Percentiles rank a stretch among this genome's conserved stretches.
These are phyloP conservation scores for Phylloporus arenicola DNA, from an alignment of 768 basidiomycete genomes.

Conservation along the genomic window DNA sequence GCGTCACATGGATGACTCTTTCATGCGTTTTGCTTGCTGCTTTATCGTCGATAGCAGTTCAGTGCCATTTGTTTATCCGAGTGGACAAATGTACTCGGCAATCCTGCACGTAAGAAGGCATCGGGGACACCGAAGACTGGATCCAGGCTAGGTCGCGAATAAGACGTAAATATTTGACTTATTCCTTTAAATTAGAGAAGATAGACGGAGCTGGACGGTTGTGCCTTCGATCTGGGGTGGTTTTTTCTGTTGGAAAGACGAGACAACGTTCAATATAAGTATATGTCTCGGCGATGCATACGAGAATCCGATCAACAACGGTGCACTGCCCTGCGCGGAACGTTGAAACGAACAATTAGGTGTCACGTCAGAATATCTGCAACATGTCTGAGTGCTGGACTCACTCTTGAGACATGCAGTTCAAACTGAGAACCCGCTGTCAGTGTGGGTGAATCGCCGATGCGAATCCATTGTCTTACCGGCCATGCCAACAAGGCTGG, in stretches of 20 bases:
- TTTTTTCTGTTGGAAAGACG: too few relatives aligned
- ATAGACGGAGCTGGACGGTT: too few relatives aligned
- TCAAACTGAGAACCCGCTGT: conserved; percentile 3
- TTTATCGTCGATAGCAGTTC: not conserved
- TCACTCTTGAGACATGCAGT: not conserved
- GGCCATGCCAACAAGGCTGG: conserved; percentile 18
- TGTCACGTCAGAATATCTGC: conserved; percentile 4
- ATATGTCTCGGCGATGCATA: not conserved
- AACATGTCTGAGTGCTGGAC: not conserved
- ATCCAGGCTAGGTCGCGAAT: not conserved
- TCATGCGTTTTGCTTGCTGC: too few relatives aligned
- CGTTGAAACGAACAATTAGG: conserved; percentile 5
- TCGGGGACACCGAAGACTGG: not conserved
- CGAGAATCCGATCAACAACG: not conserved
- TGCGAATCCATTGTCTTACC: conserved; percentile 16
- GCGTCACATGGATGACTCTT: conserved; percentile 14
- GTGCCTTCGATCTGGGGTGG: too few relatives aligned
- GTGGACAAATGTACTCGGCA: not conserved
- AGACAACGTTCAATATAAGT: too few relatives aligned
- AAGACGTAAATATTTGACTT: too few relatives aligned
- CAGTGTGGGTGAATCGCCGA: conserved; percentile 10
- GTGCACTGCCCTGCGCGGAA: not conserved
- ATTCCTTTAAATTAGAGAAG: too few relatives aligned
- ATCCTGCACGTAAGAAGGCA: not conserved
- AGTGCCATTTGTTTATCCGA: too few relatives aligned